Base-by-base conservation (phyloP, 345 rosid genomes). In the Cardiospermum halicacabum region DNA sequence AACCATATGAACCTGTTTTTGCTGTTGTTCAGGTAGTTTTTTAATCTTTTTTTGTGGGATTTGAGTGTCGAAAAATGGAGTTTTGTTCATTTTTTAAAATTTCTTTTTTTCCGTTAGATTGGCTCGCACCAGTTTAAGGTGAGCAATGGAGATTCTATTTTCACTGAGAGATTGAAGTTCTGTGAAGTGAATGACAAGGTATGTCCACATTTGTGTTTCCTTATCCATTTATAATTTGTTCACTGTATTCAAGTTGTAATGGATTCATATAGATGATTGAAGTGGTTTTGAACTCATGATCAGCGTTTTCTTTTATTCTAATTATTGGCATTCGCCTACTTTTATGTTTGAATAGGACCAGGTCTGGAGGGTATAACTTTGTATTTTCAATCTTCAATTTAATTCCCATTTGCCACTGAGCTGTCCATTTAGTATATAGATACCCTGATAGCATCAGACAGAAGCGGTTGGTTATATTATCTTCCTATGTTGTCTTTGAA, bases 51-150 rank as follows among this genome's bases (percentile, higher is more conserved):
- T 49, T 19, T 18, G 16, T 24, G 27, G 62, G 15, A 27, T 57
- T 43, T 60, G 34, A 27, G 55, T 25, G 21, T 39, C 9, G 26
- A 15, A 8, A 32, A 55, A 18, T 18, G 11, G 69, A 53, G 39
- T 48, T 56, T 54, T 54, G 37, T n/a, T 50, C 49, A 58, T 72
- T 27, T 61, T 49, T 16, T 60, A 43, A n/a, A n/a, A n/a, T n/a
- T n/a, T n/a, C n/a, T n/a, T 11, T 65, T 5, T 55, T 18, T 61
- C 64, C 7, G 45, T 57, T 75, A 91, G 99, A 80, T 95, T 58
- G 97, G 96, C 12, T 95, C 94, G 4, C 92, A 91, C 64, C 99
- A 95, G 80, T 91, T 95, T 49, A 95, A 91, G 82, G 94, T 95
- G 68, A 87, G 98, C 85, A 91, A 89, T 43, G 84, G 90, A 15